Conservation (phyloP, 225 moss, liverwort and hornwort genomes). For the Pseudoscleropodium purum region DNA sequence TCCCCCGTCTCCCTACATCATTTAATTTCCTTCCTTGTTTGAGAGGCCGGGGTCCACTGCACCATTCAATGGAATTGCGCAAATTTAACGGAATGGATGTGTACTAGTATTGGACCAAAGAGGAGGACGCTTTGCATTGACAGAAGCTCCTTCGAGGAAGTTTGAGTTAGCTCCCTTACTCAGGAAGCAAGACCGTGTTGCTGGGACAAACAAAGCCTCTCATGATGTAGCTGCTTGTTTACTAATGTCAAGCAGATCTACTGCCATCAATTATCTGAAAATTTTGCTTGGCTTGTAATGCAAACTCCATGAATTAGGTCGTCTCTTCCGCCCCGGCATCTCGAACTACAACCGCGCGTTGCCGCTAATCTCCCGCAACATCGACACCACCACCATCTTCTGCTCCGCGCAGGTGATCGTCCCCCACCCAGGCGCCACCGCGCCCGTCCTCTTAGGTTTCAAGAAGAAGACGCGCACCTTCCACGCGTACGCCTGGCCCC, state of each 20-base stretch:
- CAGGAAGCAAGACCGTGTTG: no score
- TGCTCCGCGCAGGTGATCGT: neutral
- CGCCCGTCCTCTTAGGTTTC: slow-evolving; percentile 9
- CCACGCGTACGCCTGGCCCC: slow-evolving; percentile 25
- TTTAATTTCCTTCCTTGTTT: neutral
- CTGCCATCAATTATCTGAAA: no score
- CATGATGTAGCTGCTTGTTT: neutral
- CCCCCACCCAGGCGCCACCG: neutral
- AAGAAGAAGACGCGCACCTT: slow-evolving; percentile 10
- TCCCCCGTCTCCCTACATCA: neutral
- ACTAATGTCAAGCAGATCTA: neutral
- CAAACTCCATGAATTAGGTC: neutral
- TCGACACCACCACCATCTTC: slow-evolving; percentile 22
- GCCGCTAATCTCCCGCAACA: slow-evolving; percentile 11
- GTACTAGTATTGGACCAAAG: neutral
- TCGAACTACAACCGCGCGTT: slow-evolving; percentile 28
- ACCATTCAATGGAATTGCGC: neutral
- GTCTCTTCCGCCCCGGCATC: slow-evolving; percentile 11
- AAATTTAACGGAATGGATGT: neutral
- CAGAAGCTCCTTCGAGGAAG: neutral
- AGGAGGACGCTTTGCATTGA: neutral
- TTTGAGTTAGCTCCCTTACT: neutral
- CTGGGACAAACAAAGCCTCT: neutral
- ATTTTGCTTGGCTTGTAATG: neutral
- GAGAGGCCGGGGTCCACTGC: neutral